A percentile compares a stretch with the other conserved stretches of the same genome.
Evolutionary conservation across 306 rosid genomes (phyloP).

Genomic region (Dryas alaskensis): DNA sequence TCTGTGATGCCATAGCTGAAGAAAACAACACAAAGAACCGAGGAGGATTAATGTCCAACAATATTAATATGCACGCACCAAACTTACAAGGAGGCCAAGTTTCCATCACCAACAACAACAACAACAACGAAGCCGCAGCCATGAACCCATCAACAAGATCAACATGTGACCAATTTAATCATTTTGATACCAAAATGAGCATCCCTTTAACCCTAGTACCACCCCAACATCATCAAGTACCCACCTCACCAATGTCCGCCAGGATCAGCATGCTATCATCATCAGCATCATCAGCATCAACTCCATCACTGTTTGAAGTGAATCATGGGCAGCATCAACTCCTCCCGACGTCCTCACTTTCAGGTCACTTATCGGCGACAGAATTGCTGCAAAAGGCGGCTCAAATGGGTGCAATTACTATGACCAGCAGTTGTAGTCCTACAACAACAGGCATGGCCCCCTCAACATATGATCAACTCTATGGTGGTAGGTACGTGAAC

Average conservation of each 20-base stretch:
- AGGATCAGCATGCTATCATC: conserved; percentile 9
- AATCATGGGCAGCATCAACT: conserved; percentile 12
- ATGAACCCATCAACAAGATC: conserved; percentile 28
- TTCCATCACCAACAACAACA: conserved; percentile 13
- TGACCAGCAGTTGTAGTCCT: conserved; percentile 15
- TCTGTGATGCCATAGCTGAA: conserved; percentile 78
- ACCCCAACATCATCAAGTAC: conserved; percentile 15
- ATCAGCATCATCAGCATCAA: not conserved
- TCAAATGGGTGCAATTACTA: conserved; percentile 68
- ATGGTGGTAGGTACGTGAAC: conserved; percentile 35
- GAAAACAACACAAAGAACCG: conserved; percentile 59
- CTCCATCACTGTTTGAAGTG: not conserved
- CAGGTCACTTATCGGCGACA: conserved; percentile 70
- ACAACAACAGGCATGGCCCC: conserved; percentile 51
- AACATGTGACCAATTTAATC: conserved; percentile 30
- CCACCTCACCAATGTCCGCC: conserved; percentile 26
- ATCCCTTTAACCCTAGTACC: conserved; percentile 32
- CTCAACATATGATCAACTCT: conserved; percentile 22
- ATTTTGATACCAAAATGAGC: conserved; percentile 24
- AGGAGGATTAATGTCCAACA: conserved; percentile 27
- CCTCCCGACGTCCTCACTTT: conserved; percentile 29
- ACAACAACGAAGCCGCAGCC: conserved; percentile 2
- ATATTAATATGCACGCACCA: conserved; percentile 21
- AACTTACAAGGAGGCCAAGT: conserved; percentile 34
- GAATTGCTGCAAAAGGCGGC: conserved; percentile 81